A percentile compares a stretch with the other conserved stretches of the same genome.
phyloP scores from a whole-genome alignment of 179 eudicot species.

The Nepenthes alata region DNA sequence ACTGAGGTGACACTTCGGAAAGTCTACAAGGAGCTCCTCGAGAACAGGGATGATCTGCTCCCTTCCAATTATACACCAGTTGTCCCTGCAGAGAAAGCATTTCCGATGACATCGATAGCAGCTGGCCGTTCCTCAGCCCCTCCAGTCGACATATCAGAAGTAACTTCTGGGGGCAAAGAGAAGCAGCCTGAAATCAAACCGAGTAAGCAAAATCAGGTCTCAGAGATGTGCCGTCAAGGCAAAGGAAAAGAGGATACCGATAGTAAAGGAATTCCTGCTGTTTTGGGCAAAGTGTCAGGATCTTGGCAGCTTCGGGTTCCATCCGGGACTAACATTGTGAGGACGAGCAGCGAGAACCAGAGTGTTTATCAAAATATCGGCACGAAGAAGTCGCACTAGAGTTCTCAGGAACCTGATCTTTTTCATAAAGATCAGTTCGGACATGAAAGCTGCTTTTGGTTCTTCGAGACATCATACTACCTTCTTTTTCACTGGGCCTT shows the following conservation, averaged over 20 bases:
- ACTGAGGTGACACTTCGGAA: conserved; percentile 91
- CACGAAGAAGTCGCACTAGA: conserved; percentile 23
- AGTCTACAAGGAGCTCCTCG: conserved; percentile 87
- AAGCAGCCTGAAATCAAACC: conserved; percentile 29
- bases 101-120: conserved; percentile 72
- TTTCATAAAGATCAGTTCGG: conserved; percentile 8
- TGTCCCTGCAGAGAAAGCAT: conserved; percentile 94
- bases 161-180: conserved; percentile 17
- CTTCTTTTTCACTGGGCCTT: conserved; percentile 18
- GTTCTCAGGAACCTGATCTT: conserved; percentile 30
- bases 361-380: conserved; percentile 31
- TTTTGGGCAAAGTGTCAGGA: conserved; percentile 11
- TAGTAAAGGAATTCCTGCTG: conserved; percentile 19
- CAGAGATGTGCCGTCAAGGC: conserved; percentile 16
- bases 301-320: conserved; percentile 44
- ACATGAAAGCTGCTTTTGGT: conserved; percentile 8
- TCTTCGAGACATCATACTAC: conserved; percentile 4
- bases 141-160: conserved; percentile 29
- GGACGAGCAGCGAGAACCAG: conserved; percentile 23
- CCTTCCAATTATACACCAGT: conserved; percentile 90
- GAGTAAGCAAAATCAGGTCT: conserved; percentile 13
- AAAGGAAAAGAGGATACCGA: conserved; percentile 26
- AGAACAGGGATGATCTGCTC: conserved; percentile 95
- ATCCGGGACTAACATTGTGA: conserved; percentile 20
- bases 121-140: conserved; percentile 53